Base-by-base conservation (phyloP, 495 filamentous ascomycete genomes). In the Aspergillus sclerotiicarbonarius region DNA sequence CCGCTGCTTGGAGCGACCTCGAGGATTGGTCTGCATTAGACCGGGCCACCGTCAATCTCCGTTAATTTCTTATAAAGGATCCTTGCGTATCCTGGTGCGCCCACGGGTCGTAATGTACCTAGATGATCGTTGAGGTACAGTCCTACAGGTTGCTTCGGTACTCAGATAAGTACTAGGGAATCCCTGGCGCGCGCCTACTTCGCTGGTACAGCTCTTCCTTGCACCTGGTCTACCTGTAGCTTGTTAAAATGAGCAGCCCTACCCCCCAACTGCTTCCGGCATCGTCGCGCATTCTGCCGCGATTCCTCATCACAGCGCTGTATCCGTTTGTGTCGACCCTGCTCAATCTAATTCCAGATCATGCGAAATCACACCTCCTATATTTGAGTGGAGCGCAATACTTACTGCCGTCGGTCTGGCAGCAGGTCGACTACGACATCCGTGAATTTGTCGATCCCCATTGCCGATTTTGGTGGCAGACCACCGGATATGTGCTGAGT, bases 401-500 rank as follows among this genome's bases (percentile, higher is more conserved):
- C n/a, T 41, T n/a, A 15, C 37, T n/a, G 13, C 37, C 37, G 7
- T 41, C 37, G 5, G 37, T 41, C 37, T 41, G 37, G 37, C 37
- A n/a, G 13, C 37, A n/a, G 37, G 10, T 41, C 1, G n/a, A 12
- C 13, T n/a, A 41, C 13, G 13, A 41, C 12, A 12, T 19, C 50
- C 54, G 45, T 51, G 50, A 19, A 21, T 39, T 19, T 43, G 31
- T 52, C 1, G 31, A 39, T n/a, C 18, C 7, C 32, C 50, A 52
- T 35, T 30, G 50, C 3, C 30, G 35, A 39, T 52, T 16, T 30
- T 52, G 50, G 50, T 52, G 50, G 50, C 50, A 6, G 2, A 52
- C 30, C 13, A 16, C 50, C 6, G 50, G 50, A 2, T 20, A 35
- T 15, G 30, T 52, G 35, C 31, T 52, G 9, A 30, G 10, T 18